phyloP scores from a whole-genome alignment of 2,329 filamentous ascomycete species.

The Rhynchosporium graminicola region DNA sequence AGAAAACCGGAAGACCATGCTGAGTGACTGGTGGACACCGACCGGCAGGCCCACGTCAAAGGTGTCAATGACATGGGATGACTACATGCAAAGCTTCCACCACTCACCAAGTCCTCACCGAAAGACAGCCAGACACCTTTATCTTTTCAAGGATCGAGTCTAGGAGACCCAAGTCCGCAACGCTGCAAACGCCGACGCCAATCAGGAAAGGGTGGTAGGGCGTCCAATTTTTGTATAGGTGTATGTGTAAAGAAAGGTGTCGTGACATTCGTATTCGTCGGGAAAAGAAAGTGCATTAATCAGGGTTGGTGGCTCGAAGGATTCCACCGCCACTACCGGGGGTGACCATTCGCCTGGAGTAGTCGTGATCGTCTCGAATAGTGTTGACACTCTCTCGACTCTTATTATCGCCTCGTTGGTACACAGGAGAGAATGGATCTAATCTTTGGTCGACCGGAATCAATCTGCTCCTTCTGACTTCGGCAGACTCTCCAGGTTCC shows the following conservation, averaged over 20 bases:
- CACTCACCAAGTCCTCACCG: neutral
- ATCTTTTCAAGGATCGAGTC: slow-evolving; percentile 13
- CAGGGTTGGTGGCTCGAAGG: slow-evolving; percentile 63
- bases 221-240: slow-evolving; percentile 32
- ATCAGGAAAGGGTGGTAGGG: slow-evolving; percentile 23
- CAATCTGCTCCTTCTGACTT: slow-evolving; percentile 52
- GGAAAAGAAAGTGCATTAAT: slow-evolving; percentile 38
- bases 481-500: slow-evolving; percentile 33
- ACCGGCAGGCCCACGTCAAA: slow-evolving; percentile 9
- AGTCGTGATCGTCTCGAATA: slow-evolving; percentile 65
- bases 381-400: slow-evolving; percentile 66
- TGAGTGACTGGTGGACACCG: slow-evolving; percentile 9
- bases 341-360: slow-evolving; percentile 54
- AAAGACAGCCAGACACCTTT: slow-evolving; percentile 10
- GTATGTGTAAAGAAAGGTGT: slow-evolving; percentile 29
- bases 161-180: slow-evolving; percentile 16
- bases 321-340: slow-evolving; percentile 47
- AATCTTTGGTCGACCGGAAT: slow-evolving; percentile 64
- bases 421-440: slow-evolving; percentile 61
- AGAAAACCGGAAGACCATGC: slow-evolving; percentile 1
- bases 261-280: slow-evolving; percentile 32
- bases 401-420: slow-evolving; percentile 54
- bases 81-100: slow-evolving; percentile 9
- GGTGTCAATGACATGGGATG: neutral
- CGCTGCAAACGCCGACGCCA: slow-evolving; percentile 30